Base-by-base conservation (phyloP, 306 rosid species). In the Carpinus viminea region DNA sequence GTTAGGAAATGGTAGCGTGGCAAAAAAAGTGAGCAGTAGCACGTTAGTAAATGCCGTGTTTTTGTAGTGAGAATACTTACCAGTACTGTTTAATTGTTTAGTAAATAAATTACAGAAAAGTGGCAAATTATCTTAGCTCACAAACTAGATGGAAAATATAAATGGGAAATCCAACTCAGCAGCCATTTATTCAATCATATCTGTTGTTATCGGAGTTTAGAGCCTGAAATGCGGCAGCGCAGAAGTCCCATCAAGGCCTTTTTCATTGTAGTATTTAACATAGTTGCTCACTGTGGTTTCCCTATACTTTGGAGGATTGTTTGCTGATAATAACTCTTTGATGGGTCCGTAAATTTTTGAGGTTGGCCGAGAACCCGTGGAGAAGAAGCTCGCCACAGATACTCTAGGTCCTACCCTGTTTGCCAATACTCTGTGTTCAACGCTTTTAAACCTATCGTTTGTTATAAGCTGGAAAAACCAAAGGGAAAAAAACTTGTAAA, bases 391-490 rank as follows among this genome's bases (percentile, higher is more conserved):
- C 12, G 77, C 73, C 52, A 79, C 50, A 1, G 74, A 45, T 3
- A 75, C 34, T 28, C 81, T 20, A 18, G 81, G 75, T 24, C 68
- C 79, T 18, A 2, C 26, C 38, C 0, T 15, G 57, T 72, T 79
- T 20, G 83, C 81, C 72, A 79, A 12, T 7, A 79, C 81, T 45
- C 81, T 70, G 72, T 83, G 86, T 8, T 83, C 75, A 31, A 46
- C 47, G 18, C 83, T 83, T 50, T 54, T 83, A 80, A 83, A 83
- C 31, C 52, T 64, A 45, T 83, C 83, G 26, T 83, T 83, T 34
- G 86, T 57, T 45, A 82, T 17, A 41, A 74, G 69, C 81, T 57
- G 50, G 5, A 64, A 68, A 76, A 5, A 2, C 3, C n/a, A 21
- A 73, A 72, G 24, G 26, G 3, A 28, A 12, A 12, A 12, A 34